phyloP scores from a whole-genome alignment of 192 early-diverging fungal species.

The Rhizophagus sp. region DNA sequence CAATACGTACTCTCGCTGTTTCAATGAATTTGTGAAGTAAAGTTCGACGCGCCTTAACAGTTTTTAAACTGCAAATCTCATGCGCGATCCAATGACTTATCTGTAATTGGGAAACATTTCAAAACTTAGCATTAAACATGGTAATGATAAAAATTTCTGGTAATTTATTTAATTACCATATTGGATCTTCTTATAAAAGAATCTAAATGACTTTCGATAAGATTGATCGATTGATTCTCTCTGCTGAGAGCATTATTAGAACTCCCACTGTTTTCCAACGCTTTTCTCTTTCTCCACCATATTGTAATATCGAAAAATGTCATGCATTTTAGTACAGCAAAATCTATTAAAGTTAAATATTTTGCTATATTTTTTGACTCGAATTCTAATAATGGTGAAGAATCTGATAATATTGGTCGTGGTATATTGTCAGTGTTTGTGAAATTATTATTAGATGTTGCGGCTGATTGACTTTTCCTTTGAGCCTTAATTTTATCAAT shows the following conservation, averaged over 20 bases:
- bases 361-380: constrained; percentile 52
- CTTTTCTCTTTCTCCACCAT: constrained; percentile 39
- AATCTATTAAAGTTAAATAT: constrained; percentile 49
- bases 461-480: background rate
- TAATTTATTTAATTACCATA: constrained; percentile 40
- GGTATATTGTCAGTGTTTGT: background rate
- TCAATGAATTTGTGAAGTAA: constrained; percentile 61
- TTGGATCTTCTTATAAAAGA: constrained; percentile 56
- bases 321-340: constrained; percentile 41
- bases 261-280: constrained; percentile 27
- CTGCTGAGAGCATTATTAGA: background rate
- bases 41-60: constrained; percentile 44
- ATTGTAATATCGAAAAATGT: constrained; percentile 45
- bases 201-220: constrained; percentile 48
- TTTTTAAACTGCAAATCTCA: constrained; percentile 50
- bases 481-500: constrained; percentile 5
- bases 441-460: background rate
- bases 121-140: background rate
- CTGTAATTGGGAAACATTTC: constrained; percentile 21
- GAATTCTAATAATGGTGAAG: constrained; percentile 41
- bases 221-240: background rate
- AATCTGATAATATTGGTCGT: background rate
- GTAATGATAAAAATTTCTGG: background rate
- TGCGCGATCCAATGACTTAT: constrained; percentile 62
- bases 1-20: constrained; percentile 46